Evolutionary conservation across 1,139 yeast genomes (phyloP), one percentile per base, ranked within the genome.

Genomic region (Candida tetrigidarum): DNA sequence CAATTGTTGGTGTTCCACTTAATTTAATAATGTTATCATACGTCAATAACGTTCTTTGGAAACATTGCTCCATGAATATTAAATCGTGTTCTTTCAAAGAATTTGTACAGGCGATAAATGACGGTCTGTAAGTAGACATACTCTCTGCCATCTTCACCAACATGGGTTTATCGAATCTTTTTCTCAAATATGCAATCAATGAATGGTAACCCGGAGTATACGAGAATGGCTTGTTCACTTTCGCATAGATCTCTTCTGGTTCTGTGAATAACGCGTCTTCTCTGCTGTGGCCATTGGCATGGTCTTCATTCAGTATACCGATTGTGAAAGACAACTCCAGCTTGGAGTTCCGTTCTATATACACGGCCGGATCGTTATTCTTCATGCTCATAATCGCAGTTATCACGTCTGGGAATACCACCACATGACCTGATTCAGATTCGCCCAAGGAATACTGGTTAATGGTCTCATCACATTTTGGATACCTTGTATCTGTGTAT

Each of bases 11-110:
- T 0, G 98, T 92, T 0, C 97, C 97, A 37, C 92, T 84, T 19
- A 86, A 82, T 15, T 83, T 75, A 34, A 93, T 86, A 60, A 88
- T 88, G 61, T 84, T 87, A 53, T 90, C 95, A 62, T 91, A 93
- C 50, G 96, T 96, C 39, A 92, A 68, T 39, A 93, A 67, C 0
- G 98, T 91, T 40, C 99, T 69, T 63, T 93, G 98, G 67, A 92
- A 92, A 56, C 97, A 89, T 66, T 92, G 96, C 59, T 93, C 99
- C 89, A 93, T 91, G 58, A 93, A 93, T 5, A 92, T 87, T 59
- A 92, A 72, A 62, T 93, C 99, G 41, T 89, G 96, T 54, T 89
- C 96, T 47, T 91, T 88, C 37, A 93, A 67, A 3, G 95, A 84
- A 56, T 89, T 86, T 26, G 96, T 89, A 57, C 96, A 87, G 1